Evolutionary conservation across 202 grass and related monocot genomes (phyloP).

Genomic region (Digitaria exilis): DNA sequence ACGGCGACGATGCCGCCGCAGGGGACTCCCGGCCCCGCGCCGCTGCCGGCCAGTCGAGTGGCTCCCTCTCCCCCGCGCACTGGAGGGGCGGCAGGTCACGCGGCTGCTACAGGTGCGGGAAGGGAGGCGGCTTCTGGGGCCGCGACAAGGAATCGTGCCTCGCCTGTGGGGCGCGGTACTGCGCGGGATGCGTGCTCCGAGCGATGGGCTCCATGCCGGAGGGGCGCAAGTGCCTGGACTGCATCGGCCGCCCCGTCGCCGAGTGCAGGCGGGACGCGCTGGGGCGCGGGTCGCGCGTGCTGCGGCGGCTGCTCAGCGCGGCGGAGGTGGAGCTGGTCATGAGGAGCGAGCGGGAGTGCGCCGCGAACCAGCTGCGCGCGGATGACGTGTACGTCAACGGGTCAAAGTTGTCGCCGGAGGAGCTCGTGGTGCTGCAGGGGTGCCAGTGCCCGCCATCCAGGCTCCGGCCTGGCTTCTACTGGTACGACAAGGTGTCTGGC

Average conservation of each 20-base stretch:
- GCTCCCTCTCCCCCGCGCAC: slow-evolving; percentile 46
- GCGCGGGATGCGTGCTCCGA: slow-evolving; percentile 59
- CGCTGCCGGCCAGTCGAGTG: slow-evolving; percentile 41
- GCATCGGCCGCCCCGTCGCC: slow-evolving; percentile 68
- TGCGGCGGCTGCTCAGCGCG: slow-evolving; percentile 68
- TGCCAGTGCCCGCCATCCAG: slow-evolving; percentile 70
- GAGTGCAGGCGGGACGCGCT: slow-evolving; percentile 63
- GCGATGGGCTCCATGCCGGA: slow-evolving; percentile 98
- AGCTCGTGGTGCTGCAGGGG: slow-evolving; percentile 69
- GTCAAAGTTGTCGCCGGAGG: slow-evolving; percentile 59
- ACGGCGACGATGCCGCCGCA: background rate
- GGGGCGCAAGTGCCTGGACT: slow-evolving; percentile 76
- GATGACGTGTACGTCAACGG: slow-evolving; percentile 81
- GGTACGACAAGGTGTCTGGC: slow-evolving; percentile 95
- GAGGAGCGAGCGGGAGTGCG: slow-evolving; percentile 72
- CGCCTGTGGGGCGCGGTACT: slow-evolving; percentile 79
- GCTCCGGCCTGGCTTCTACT: slow-evolving; percentile 85
- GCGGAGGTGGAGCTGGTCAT: slow-evolving; percentile 73
- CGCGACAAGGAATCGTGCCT: slow-evolving; percentile 79
- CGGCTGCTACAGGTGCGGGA: slow-evolving; percentile 74
- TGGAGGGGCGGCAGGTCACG: slow-evolving; percentile 35
- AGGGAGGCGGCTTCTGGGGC: slow-evolving; percentile 59
- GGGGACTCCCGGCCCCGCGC: slow-evolving; percentile 3
- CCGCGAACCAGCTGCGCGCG: slow-evolving; percentile 70
- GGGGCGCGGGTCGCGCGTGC: slow-evolving; percentile 64